A percentile compares a stretch with the other conserved stretches of the same genome.
These are phyloP conservation scores for Alloteropsis semialata DNA, from an alignment of 176 grass and related monocot species.

Conservation along the genomic window DNA sequence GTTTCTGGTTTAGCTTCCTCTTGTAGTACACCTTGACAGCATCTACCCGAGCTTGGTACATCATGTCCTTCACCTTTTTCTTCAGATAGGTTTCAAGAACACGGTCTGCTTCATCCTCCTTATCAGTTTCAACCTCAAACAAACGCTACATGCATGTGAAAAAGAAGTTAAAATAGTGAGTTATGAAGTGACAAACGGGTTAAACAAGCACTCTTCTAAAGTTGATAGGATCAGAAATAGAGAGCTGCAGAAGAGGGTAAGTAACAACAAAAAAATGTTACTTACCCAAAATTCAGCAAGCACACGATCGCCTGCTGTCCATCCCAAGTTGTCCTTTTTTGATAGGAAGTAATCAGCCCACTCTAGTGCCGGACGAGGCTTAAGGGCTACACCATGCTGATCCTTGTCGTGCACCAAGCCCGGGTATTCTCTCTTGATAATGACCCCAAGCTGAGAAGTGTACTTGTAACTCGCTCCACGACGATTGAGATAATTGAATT, in stretches of 20 bases:
- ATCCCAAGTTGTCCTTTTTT: no score
- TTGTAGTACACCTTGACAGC: neutral
- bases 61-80: neutral
- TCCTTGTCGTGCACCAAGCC: neutral
- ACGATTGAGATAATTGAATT: neutral
- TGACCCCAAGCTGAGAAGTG: neutral
- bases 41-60: neutral
- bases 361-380: neutral
- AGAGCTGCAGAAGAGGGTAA: no score
- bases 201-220: no score
- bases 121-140: neutral
- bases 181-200: no score
- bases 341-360: neutral
- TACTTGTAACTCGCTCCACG: neutral
- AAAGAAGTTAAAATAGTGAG: no score
- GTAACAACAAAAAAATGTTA: neutral
- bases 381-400: neutral
- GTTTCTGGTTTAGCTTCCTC: no score
- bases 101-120: neutral
- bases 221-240: no score
- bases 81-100: neutral
- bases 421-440: neutral
- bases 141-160: neutral
- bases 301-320: neutral
- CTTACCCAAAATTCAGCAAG: neutral